Conservation (phyloP, 2,329 filamentous ascomycete species). For the Penicillium sp. region DNA sequence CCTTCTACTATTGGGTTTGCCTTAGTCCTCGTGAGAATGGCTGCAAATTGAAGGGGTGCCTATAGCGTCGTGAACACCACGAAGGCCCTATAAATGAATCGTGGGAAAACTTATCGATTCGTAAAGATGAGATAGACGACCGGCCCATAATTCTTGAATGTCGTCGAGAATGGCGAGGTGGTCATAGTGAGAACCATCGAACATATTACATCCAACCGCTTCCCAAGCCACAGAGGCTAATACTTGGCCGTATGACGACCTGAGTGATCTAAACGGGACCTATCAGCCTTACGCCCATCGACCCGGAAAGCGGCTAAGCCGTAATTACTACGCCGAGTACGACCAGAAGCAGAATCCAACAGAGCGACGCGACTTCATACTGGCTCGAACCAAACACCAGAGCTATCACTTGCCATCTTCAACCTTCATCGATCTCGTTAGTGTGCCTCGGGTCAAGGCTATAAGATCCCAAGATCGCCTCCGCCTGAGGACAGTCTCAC, state of each 20-base stretch:
- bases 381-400: slow-evolving; percentile 45
- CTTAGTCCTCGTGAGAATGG: slow-evolving; percentile 51
- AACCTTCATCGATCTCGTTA: slow-evolving; percentile 46
- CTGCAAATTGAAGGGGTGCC: slow-evolving; percentile 45
- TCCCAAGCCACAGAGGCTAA: slow-evolving; percentile 27
- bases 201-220: slow-evolving; percentile 61
- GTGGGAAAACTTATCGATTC: slow-evolving; percentile 66
- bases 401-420: slow-evolving; percentile 42
- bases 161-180: slow-evolving; percentile 64
- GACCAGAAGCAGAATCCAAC: slow-evolving; percentile 19
- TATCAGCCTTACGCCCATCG: slow-evolving; percentile 36
- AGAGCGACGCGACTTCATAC: slow-evolving; percentile 40
- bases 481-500: slow-evolving; percentile 42
- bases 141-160: slow-evolving; percentile 63
- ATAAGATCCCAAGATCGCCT: slow-evolving; percentile 38
- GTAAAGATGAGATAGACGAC: slow-evolving; percentile 59
- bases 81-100: slow-evolving; percentile 73
- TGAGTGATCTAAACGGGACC: slow-evolving; percentile 18
- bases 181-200: slow-evolving; percentile 58
- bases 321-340: slow-evolving; percentile 43
- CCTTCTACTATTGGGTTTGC: slow-evolving; percentile 66
- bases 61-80: slow-evolving; percentile 65
- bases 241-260: slow-evolving; percentile 3
- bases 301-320: slow-evolving; percentile 37
- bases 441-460: slow-evolving; percentile 21